These are phyloP conservation scores for Pseudogymnoascus sp. DNA, from an alignment of 2,329 filamentous ascomycete genomes.

Conservation along the genomic window DNA sequence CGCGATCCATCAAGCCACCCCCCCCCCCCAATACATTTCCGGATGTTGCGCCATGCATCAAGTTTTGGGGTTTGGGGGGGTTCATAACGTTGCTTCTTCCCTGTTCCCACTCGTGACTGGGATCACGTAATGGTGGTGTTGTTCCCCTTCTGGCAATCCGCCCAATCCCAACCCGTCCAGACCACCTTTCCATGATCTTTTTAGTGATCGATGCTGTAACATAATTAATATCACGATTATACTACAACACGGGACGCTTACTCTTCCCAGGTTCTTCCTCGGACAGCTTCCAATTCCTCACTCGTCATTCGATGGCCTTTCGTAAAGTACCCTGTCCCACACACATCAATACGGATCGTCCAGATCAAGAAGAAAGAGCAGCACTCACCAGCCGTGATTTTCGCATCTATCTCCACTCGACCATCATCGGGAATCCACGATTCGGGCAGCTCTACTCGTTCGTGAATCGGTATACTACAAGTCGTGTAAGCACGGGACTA, in stretches of 20 bases:
- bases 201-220: conserved; percentile 27
- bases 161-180: not conserved
- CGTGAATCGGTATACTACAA: conserved; percentile 70
- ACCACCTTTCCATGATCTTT: conserved; percentile 10
- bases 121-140: conserved; percentile 6
- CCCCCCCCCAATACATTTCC: not conserved
- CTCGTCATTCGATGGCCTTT: conserved; percentile 82
- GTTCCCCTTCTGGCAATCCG: conserved; percentile 6
- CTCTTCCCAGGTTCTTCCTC: conserved; percentile 88
- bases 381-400: conserved; percentile 80
- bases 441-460: conserved; percentile 85
- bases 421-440: conserved; percentile 92
- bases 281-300: conserved; percentile 75
- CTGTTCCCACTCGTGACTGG: conserved; percentile 6
- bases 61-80: not conserved
- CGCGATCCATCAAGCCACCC: not conserved
- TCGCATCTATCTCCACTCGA: conserved; percentile 96
- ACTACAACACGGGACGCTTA: conserved; percentile 32
- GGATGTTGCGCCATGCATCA: not conserved
- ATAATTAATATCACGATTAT: conserved; percentile 17
- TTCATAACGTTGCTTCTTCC: conserved; percentile 3
- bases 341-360: conserved; percentile 21
- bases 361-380: not conserved
- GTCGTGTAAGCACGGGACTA: not conserved
- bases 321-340: conserved; percentile 59